Evolutionary conservation across 495 filamentous ascomycete species (phyloP), one percentile per base, ranked within the genome.

Genomic region (Penicillium paxilli): DNA sequence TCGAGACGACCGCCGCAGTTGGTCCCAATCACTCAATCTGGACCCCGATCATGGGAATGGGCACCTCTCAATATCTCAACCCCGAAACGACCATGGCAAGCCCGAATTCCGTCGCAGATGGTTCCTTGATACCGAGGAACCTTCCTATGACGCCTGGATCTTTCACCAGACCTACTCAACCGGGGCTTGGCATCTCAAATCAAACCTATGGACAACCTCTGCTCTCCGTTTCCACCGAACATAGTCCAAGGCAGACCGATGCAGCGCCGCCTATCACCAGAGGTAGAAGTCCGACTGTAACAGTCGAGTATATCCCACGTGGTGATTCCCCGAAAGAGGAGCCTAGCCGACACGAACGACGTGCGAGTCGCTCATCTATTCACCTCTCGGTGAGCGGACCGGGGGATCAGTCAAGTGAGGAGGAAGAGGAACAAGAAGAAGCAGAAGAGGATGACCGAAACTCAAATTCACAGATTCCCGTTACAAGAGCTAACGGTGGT

Each of bases 321-420:
- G 79, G 79, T 3, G 79, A 82, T 56, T 82, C 78, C 2, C 79
- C 79, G 5, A 67, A 66, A 35, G 62, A 68, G 28, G 66, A 65
- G 20, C 26, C 40, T 10, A 54, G 54, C 22, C 45, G 33, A 12
- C 52, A 61, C n/a, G 54, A 54, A 25, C 58, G 68, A 55, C 68
- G 65, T 23, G 62, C 55, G 11, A 68, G 70, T 50, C 69, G 72
- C 52, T 73, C 74, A 8, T 69, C 69, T 4, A 62, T 60, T 6
- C 72, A 77, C 53, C 65, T 80, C 17, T 72, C 74, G 10, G 74
- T 75, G 1, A 64, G 59, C 6, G 56, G 57, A 16, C 44, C 54
- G 3, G 53, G 54, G 9, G 46, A 60, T 9, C 44, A 44, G 21
- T 63, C 67, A 10, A 71, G 62, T 38, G 72, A 66, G 10, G 62